These are phyloP conservation scores for Pulchroboletus neoregius DNA, from an alignment of 1,284 basidiomycete species.

Conservation along the genomic window DNA sequence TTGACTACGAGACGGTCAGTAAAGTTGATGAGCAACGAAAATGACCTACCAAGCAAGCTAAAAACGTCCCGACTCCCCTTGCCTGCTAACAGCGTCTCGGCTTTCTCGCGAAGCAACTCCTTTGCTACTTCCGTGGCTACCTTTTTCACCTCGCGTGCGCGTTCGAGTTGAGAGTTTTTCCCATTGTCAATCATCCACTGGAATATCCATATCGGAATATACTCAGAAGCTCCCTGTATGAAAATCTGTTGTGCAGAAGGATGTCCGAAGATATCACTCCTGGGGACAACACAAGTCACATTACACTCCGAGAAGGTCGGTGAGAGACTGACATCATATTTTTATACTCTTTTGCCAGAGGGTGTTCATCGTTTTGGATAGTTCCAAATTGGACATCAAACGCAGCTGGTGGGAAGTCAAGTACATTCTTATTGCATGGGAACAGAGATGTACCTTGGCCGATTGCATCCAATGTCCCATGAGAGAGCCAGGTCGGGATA, in stretches of 20 bases:
- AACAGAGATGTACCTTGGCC: constrained; percentile 37
- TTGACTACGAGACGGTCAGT: constrained; percentile 37
- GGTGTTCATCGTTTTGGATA: constrained; percentile 36
- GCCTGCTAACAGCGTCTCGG: constrained; percentile 31
- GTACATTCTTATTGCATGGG: not conserved
- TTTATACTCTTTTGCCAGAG: constrained; percentile 33
- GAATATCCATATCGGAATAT: constrained; percentile 30
- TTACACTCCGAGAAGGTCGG: not conserved
- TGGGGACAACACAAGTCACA: constrained; percentile 8
- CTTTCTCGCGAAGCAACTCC: constrained; percentile 42
- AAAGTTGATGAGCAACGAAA: not conserved
- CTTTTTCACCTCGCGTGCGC: constrained; percentile 31
- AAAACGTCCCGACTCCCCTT: constrained; percentile 39
- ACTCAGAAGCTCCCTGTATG: constrained; percentile 16
- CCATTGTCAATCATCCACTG: constrained; percentile 36
- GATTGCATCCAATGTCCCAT: constrained; percentile 44
- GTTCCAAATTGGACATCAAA: no score
- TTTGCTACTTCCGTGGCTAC: constrained; percentile 34
- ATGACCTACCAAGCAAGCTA: constrained; percentile 38
- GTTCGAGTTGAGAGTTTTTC: constrained; percentile 37
- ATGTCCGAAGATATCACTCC: constrained; percentile 23
- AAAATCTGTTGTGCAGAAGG: constrained; percentile 25
- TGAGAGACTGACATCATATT: constrained; percentile 33
- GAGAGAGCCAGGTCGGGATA: constrained; percentile 38
- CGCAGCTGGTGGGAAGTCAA: constrained; percentile 32